Conservation (phyloP, 2,329 filamentous ascomycete genomes). For the Neonectria faginata region DNA sequence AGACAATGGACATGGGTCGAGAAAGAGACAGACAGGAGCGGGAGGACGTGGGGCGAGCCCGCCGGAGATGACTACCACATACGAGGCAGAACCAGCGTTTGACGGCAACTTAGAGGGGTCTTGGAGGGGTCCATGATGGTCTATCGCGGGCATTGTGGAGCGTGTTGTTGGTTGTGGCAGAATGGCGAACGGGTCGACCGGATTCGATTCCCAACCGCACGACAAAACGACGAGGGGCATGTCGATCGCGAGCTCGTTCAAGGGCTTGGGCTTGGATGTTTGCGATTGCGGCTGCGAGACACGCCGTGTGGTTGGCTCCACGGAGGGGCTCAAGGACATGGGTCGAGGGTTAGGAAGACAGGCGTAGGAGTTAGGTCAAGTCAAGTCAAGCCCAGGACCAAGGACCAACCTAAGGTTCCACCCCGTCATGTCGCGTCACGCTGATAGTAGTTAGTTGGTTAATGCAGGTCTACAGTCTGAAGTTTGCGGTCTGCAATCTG, state of each 20-base stretch:
- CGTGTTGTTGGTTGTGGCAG: conserved; percentile 1
- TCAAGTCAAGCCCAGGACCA: not conserved
- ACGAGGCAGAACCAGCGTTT: conserved; percentile 17
- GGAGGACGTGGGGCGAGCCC: conserved; percentile 2
- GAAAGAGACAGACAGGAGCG: conserved; percentile 2
- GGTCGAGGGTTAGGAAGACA: no score
- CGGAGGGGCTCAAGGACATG: not conserved
- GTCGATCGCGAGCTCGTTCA: not conserved
- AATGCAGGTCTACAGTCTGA: not conserved
- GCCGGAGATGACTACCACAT: conserved; percentile 19
- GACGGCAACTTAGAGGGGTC: not conserved
- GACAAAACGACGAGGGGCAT: not conserved
- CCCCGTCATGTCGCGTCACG: conserved; percentile 7
- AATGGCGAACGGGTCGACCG: not conserved
- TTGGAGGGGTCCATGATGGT: not conserved
- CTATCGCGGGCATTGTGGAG: conserved; percentile 5
- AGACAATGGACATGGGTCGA: conserved; percentile 8
- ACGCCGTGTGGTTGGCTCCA: conserved; percentile 7
- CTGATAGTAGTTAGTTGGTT: conserved; percentile 12
- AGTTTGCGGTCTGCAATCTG: not conserved
- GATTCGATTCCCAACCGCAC: not conserved
- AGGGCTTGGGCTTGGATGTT: not conserved
- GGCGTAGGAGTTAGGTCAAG: not conserved
- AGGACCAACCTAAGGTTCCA: not conserved
- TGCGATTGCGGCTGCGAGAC: not conserved